Base-by-base conservation (phyloP, 495 filamentous ascomycete species). In the Aspergillus hancockii region DNA sequence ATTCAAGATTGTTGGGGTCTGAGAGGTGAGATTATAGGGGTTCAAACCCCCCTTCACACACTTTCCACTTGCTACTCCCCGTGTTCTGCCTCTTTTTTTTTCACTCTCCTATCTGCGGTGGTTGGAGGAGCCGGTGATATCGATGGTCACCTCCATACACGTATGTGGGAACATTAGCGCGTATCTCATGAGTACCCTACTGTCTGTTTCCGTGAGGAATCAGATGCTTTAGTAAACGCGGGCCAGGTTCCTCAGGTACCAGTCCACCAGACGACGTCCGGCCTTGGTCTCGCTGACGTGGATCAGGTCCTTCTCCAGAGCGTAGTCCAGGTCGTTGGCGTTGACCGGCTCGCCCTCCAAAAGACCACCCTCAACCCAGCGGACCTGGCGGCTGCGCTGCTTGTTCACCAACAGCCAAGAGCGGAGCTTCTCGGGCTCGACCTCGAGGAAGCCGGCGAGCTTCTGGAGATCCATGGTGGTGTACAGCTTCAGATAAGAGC, bases 391-490 rank as follows among this genome's bases (percentile, higher is more conserved):
- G 71, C 88, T 96, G 66, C 95, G 86, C 81, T 98, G 94, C 86
- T 98, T 98, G 81, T 95, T 98, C 43, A 98, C 91, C 41, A 98
- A 77, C 50, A 98, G 79, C 86, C 91, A 94, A 36, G 87, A 87
- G 62, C 94, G 83, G 66, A 98, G 81, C 75, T 93, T 88, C 75
- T 98, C 95, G 4, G 93, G 89, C 72, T 96, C 85, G 47, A 96
- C 90, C 62, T 97, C 93, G 49, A 98, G 82, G 85, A 98, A 98
- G 53, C 92, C 92, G 56, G 94, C 93, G 55, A 98, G 85, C 79
- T 98, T 98, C 81, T 95, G 93, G 62, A 98, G 80, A 70, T 98
- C 94, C 91, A 98, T 97, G 61, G 95, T 98, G 41, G 95, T 98
- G 83, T 98, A 98, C 55, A 98, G 91, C 72, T 96, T 94, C 58